Percentiles rank a stretch among this genome's conserved stretches.
These are phyloP conservation scores for Phyllosticta citrichinensis DNA, from an alignment of 2,329 filamentous ascomycete genomes.

Conservation along the genomic window DNA sequence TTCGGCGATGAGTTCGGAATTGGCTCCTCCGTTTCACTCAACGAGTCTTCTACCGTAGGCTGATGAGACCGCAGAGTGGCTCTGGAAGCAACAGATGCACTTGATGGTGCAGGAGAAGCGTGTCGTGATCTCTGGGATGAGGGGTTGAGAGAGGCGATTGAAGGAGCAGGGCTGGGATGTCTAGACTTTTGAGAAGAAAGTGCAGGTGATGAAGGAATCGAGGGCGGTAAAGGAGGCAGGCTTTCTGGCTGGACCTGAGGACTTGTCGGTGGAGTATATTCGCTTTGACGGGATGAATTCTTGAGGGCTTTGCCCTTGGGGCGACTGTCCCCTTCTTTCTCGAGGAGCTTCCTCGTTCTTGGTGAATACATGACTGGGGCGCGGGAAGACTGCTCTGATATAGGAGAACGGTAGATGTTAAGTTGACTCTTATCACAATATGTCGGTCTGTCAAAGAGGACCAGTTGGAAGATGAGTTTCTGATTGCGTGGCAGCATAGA, in stretches of 20 bases:
- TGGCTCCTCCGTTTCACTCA: conserved; percentile 4
- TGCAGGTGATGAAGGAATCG: conserved; percentile 5
- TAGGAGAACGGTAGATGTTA: conserved; percentile 11
- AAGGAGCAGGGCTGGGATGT: conserved; percentile 5
- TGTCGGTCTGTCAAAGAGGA: neutral
- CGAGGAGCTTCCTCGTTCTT: conserved; percentile 4
- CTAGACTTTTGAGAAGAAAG: conserved; percentile 1
- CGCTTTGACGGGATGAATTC: conserved; percentile 3
- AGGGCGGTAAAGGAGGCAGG: conserved; percentile 2
- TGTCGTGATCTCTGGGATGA: neutral
- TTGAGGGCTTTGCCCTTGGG: conserved; percentile 8
- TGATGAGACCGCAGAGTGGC: neutral
- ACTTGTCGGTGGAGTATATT: conserved; percentile 8
- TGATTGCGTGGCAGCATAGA: conserved; percentile 28
- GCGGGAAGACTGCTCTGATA: neutral
- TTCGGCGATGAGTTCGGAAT: neutral
- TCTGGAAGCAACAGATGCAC: conserved; percentile 1
- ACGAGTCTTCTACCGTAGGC: conserved; percentile 9
- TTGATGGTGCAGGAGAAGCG: neutral
- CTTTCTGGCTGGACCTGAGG: conserved; percentile 7
- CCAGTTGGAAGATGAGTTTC: neutral
- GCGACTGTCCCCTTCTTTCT: conserved; percentile 4
- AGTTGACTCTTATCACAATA: conserved; percentile 1
- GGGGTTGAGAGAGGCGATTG: neutral
- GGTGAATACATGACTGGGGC: conserved; percentile 2